Evolutionary conservation across 1,284 basidiomycete species (phyloP), one percentile per base, ranked within the genome.

Genomic region (Sporisorium sorghi): DNA sequence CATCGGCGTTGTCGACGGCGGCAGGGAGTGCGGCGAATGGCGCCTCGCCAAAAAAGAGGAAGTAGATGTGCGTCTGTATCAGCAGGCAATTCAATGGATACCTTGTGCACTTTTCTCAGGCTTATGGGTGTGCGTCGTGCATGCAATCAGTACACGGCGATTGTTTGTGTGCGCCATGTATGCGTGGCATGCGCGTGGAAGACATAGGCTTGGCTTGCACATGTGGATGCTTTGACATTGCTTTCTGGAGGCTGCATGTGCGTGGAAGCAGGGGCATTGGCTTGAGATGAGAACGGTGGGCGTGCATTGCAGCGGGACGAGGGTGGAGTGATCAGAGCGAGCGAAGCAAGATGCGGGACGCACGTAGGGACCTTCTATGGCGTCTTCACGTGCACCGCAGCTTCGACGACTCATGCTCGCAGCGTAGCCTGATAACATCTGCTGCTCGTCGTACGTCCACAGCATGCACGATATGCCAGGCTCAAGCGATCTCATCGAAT

Each of bases 11-110:
- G 39, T 40, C 43, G 17, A 17, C 54, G 32, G 49, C 40, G 9
- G 32, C 50, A n/a, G n/a, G n/a, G 5, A 33, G 30, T 39, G 51
- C 17, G 1, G 48, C 61, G 5, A 70, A 70, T 17, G 67, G 67
- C 14, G 24, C 44, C 49, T 70, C 67, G 44, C 67, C 67, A 5
- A 64, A 48, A 49, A 70, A 70, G 59, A 59, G 61, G 32, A 70
- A 70, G 57, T 70, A 47, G 21, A 15, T 2, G 42, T 9, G 3
- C 23, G 42, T 26, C 15, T 57, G 46, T 39, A 49, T 23, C 32
- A 55, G 23, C 33, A 32, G 28, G 12, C 28, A 19, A 10, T 24
- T 47, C 17, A 32, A 47, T 47, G 28, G 26, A 30, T 30, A 30
- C 46, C 46, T 44, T 46, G 10, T 21, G 28, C 46, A 46, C 37